phyloP scores from a whole-genome alignment of 768 basidiomycete species.

The Lyophyllum shimeji region DNA sequence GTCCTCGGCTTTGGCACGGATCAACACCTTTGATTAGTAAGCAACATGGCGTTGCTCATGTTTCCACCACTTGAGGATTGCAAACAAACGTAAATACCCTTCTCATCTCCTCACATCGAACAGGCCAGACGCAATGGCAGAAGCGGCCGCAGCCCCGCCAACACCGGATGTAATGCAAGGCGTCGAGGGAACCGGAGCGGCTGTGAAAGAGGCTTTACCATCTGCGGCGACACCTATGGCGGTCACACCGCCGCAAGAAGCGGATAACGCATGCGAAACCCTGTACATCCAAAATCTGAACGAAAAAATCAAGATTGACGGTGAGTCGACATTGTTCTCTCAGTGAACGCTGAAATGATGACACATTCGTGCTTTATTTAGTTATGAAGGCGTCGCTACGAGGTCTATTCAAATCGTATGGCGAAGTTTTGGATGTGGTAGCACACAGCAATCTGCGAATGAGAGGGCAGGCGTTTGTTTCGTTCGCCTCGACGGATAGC shows the following conservation, averaged over 20 bases:
- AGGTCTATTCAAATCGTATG: conserved; percentile 91
- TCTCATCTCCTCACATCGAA: not conserved
- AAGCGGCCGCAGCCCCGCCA: conserved; percentile 26
- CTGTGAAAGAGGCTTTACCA: conserved; percentile 11
- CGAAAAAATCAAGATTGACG: conserved; percentile 86
- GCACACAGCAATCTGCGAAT: conserved; percentile 94
- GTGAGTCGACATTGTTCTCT: conserved; percentile 31
- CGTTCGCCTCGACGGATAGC: conserved; percentile 78
- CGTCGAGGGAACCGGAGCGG: conserved; percentile 20
- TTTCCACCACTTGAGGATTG: not conserved
- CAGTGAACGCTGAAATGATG: not conserved
- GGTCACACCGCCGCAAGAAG: conserved; percentile 26
- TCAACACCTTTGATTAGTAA: too few species aligned
- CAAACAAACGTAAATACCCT: conserved; percentile 17
- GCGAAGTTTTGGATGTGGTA: conserved; percentile 91
- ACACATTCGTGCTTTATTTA: conserved; percentile 25
- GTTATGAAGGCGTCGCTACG: conserved; percentile 88
- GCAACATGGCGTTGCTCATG: not conserved
- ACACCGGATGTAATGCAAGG: conserved; percentile 31
- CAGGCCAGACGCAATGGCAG: conserved; percentile 23
- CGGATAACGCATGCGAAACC: conserved; percentile 71
- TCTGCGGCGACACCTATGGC: conserved; percentile 1
- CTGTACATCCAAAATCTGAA: conserved; percentile 96
- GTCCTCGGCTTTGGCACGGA: too few species aligned
- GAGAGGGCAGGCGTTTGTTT: conserved; percentile 98